Conservation (phyloP, 1,284 basidiomycete species). For the Trichosporon coremiiforme region DNA sequence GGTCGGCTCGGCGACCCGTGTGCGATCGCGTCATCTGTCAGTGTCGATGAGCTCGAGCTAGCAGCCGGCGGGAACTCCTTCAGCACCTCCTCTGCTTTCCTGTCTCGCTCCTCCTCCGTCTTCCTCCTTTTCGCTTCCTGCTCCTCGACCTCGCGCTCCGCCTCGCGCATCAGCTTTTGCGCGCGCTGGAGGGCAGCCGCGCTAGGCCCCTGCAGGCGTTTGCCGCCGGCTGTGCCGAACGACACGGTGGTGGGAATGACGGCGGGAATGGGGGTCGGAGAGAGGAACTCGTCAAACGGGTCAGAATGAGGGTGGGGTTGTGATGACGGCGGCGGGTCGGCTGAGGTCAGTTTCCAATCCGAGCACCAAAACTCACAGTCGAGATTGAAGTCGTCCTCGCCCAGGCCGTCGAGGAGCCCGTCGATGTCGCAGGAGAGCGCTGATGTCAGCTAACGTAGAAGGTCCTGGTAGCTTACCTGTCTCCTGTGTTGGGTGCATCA, state of each 20-base stretch:
- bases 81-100: background rate
- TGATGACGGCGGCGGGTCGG: slow-evolving; percentile 3
- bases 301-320: background rate
- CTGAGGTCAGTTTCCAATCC: background rate
- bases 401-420: slow-evolving; percentile 43
- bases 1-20: background rate
- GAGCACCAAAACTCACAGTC: slow-evolving; percentile 20
- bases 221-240: slow-evolving; percentile 43
- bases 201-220: slow-evolving; percentile 38
- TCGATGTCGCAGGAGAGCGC: slow-evolving; percentile 32
- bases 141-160: slow-evolving; percentile 30
- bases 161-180: slow-evolving; percentile 34
- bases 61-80: background rate
- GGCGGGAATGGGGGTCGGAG: slow-evolving; percentile 22
- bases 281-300: slow-evolving; percentile 20
- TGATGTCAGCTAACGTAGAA: background rate
- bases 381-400: slow-evolving; percentile 45
- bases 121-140: slow-evolving; percentile 22
- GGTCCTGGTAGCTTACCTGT: background rate
- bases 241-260: slow-evolving; percentile 34
- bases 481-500: slow-evolving; percentile 16
- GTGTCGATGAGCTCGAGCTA: background rate
- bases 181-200: slow-evolving; percentile 38
- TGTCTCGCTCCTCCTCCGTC: background rate
- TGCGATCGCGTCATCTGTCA: background rate